A percentile compares a stretch with the other conserved stretches of the same genome.
Conservation (phyloP, 2,329 filamentous ascomycete species). For the Pyricularia grisea region DNA sequence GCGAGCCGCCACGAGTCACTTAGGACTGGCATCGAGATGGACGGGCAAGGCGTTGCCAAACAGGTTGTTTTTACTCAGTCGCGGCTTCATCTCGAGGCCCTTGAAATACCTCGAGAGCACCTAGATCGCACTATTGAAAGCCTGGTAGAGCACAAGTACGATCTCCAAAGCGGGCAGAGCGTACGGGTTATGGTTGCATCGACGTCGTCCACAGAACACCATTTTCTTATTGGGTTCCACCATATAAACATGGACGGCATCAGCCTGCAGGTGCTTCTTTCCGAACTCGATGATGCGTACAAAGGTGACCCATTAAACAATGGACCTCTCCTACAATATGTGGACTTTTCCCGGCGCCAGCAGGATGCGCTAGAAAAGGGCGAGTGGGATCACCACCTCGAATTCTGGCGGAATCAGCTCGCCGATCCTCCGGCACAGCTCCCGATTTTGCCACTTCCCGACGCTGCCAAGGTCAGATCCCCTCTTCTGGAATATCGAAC, state of each 20-base stretch:
- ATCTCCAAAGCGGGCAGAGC: constrained; percentile 25
- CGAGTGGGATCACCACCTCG: constrained; percentile 16
- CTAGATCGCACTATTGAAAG: too few relatives aligned
- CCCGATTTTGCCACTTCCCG: constrained; percentile 23
- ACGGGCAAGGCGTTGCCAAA: constrained; percentile 8
- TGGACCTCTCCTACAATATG: constrained; percentile 19
- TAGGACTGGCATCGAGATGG: constrained; percentile 20
- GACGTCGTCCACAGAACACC: constrained; percentile 14
- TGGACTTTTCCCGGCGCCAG: constrained; percentile 24
- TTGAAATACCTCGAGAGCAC: constrained; percentile 8
- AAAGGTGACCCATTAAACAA: constrained; percentile 14
- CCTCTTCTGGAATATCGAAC: too few relatives aligned
- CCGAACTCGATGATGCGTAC: constrained; percentile 19
- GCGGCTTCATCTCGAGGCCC: not conserved
- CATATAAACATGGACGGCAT: constrained; percentile 42
- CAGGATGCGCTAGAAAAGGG: constrained; percentile 1
- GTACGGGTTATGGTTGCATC: constrained; percentile 25
- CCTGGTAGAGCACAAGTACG: constrained; percentile 21
- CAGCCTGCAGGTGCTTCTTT: constrained; percentile 30
- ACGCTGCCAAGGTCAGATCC: not conserved
- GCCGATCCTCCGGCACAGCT: constrained; percentile 15
- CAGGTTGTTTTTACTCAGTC: too few relatives aligned
- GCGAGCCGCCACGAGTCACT: constrained; percentile 21
- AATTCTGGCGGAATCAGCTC: constrained; percentile 23
- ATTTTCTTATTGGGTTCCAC: constrained; percentile 32